Conservation (phyloP, 495 filamentous ascomycete species). For the Trichoderma orchidacearum region DNA sequence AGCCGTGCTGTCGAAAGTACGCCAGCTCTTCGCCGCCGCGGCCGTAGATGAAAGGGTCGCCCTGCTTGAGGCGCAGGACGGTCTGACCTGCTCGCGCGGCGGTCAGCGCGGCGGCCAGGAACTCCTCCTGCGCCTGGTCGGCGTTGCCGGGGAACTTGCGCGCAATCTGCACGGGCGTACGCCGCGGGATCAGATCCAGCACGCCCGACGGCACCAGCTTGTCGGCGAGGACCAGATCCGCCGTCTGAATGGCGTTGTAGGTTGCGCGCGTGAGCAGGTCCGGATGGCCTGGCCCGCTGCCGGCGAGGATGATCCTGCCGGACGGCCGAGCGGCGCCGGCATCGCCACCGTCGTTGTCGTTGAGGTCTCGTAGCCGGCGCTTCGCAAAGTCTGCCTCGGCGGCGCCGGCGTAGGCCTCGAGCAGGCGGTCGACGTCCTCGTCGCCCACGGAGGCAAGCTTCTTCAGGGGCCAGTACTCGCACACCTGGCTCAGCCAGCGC, state of each 20-base stretch:
- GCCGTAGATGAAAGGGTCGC: slow-evolving; percentile 92
- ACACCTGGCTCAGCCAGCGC: slow-evolving; percentile 90
- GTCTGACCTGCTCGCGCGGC: slow-evolving; percentile 58
- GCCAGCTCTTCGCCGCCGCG: slow-evolving; percentile 83
- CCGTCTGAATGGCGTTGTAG: slow-evolving; percentile 66
- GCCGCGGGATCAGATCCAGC: slow-evolving; percentile 76
- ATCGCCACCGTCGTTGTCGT: slow-evolving; percentile 5
- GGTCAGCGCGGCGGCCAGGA: slow-evolving; percentile 64
- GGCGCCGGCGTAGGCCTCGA: slow-evolving; percentile 45
- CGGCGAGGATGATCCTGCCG: slow-evolving; percentile 79
- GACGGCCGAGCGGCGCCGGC: not conserved
- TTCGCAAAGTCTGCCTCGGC: not conserved
- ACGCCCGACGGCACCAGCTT: slow-evolving; percentile 88
- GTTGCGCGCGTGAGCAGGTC: slow-evolving; percentile 84
- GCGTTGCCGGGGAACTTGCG: slow-evolving; percentile 97
- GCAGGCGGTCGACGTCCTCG: slow-evolving; percentile 57
- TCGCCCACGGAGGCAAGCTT: slow-evolving; percentile 69
- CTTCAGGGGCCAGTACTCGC: slow-evolving; percentile 93
- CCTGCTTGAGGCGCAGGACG: slow-evolving; percentile 86
- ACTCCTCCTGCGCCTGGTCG: slow-evolving; percentile 82
- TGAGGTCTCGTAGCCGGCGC: not conserved
- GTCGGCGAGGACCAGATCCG: slow-evolving; percentile 85
- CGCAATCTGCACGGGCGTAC: slow-evolving; percentile 81
- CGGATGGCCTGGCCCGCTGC: slow-evolving; percentile 87
- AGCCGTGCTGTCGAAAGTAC: slow-evolving; percentile 68